Evolutionary conservation across 331 rosid genomes (phyloP).

Genomic region (Pyrus hybrid): DNA sequence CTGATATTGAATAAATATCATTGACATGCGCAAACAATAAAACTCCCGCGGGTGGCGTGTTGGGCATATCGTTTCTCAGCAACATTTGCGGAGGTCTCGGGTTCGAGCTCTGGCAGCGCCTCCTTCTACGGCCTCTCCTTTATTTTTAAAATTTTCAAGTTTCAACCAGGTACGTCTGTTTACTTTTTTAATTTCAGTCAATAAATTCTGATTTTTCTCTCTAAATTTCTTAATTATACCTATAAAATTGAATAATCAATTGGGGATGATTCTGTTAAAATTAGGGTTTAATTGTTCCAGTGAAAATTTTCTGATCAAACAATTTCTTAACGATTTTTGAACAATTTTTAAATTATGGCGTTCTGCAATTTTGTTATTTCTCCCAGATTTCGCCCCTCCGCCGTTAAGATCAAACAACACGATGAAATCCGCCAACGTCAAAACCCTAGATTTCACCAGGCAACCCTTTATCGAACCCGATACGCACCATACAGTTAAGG

Average conservation of each 20-base stretch:
- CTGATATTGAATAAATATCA: too few species aligned
- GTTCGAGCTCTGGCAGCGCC: neutral
- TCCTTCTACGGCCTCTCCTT: neutral
- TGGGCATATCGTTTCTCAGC: too few species aligned
- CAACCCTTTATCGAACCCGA: slow-evolving; percentile 71
- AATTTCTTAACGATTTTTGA: neutral
- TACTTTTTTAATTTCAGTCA: neutral
- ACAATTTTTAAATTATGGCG: too few species aligned
- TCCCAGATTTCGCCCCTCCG: neutral
- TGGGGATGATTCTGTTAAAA: neutral
- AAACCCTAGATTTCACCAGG: slow-evolving; percentile 59
- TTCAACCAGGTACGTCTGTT: neutral
- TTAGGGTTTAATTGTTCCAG: neutral
- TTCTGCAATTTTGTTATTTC: neutral
- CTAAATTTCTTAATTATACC: neutral
- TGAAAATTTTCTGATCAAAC: neutral
- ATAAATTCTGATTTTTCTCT: neutral
- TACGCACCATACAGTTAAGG: slow-evolving; percentile 32
- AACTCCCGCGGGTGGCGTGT: too few species aligned
- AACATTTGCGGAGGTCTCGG: neutral
- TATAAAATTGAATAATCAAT: neutral
- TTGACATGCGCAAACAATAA: fast-evolving
- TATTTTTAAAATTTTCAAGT: neutral
- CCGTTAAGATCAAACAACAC: neutral
- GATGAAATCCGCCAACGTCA: neutral